A percentile compares a stretch with the other conserved stretches of the same genome.
These are phyloP conservation scores for sunflower (Helianthus annuus) DNA, from an alignment of 129 eudicot genomes.

Conservation along the genomic window DNA sequence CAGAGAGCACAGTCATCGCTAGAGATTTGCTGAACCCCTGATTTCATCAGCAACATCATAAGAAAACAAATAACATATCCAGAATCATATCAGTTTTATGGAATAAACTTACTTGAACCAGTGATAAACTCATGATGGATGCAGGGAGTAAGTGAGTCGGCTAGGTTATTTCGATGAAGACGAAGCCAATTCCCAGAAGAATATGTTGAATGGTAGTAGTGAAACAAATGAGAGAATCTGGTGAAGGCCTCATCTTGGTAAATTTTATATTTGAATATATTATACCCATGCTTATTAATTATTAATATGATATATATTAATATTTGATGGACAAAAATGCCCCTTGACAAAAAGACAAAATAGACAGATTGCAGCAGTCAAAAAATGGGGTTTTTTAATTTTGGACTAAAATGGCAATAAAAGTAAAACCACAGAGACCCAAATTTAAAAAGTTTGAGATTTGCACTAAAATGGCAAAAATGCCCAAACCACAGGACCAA, in stretches of 20 bases:
- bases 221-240: not conserved
- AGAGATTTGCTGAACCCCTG: conserved; percentile 88
- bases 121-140: conserved; percentile 50
- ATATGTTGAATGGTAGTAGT: not conserved
- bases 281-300: no score
- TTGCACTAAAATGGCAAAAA: no score
- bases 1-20: conserved; percentile 87
- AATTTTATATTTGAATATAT: not conserved
- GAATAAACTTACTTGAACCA: conserved; percentile 47
- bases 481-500: no score
- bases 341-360: no score
- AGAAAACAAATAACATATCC: not conserved
- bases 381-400: no score
- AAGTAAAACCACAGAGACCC: no score
- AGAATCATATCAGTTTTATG: not conserved
- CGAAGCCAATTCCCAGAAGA: not conserved
- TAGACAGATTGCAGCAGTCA: no score
- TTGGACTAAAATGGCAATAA: no score
- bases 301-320: no score
- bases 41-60: not conserved
- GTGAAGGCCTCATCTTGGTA: not conserved
- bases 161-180: not conserved
- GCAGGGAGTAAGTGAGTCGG: not conserved
- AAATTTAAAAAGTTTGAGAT: no score
- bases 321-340: no score